Evolutionary conservation across 1,284 basidiomycete species (phyloP).

Genomic region (Ustilago tritici): DNA sequence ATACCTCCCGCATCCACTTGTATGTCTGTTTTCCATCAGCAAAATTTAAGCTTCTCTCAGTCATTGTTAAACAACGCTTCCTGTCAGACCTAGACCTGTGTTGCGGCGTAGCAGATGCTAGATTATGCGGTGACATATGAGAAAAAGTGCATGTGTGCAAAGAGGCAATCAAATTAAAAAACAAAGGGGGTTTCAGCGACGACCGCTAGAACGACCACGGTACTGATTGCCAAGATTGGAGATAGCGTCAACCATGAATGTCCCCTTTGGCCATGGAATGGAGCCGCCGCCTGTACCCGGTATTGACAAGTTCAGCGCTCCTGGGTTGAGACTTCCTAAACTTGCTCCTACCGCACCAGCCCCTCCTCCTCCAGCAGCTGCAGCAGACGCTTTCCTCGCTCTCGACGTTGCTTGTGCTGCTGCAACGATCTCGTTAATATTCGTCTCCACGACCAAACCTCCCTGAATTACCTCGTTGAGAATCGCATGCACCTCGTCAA

Average conservation of each 20-base stretch:
- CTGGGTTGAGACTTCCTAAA: conserved; percentile 25
- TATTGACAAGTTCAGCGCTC: conserved; percentile 25
- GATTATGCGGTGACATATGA: background rate
- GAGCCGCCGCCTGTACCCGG: conserved; percentile 20
- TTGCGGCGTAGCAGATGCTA: background rate
- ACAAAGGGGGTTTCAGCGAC: conserved; percentile 15
- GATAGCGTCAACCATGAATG: conserved; percentile 49
- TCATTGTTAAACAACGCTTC: conserved; percentile 8
- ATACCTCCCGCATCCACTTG: conserved; percentile 25
- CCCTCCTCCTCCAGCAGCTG: conserved; percentile 12
- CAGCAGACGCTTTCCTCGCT: conserved; percentile 34
- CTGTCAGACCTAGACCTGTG: background rate
- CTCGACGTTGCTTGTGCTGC: conserved; percentile 68
- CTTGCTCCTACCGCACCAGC: conserved; percentile 15
- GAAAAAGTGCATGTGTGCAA: conserved; percentile 23
- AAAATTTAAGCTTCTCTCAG: conserved; percentile 12
- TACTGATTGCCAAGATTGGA: conserved; percentile 49
- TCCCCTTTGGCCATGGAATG: conserved; percentile 48
- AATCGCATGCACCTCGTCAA: conserved; percentile 96
- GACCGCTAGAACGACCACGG: conserved; percentile 33
- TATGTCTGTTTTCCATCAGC: conserved; percentile 16
- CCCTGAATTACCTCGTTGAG: conserved; percentile 95
- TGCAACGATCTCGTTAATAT: conserved; percentile 87
- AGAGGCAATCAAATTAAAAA: background rate
- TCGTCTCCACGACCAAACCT: conserved; percentile 97